phyloP scores from a whole-genome alignment of 352 stramenopile genomes.

The Phytopythium vexans region DNA sequence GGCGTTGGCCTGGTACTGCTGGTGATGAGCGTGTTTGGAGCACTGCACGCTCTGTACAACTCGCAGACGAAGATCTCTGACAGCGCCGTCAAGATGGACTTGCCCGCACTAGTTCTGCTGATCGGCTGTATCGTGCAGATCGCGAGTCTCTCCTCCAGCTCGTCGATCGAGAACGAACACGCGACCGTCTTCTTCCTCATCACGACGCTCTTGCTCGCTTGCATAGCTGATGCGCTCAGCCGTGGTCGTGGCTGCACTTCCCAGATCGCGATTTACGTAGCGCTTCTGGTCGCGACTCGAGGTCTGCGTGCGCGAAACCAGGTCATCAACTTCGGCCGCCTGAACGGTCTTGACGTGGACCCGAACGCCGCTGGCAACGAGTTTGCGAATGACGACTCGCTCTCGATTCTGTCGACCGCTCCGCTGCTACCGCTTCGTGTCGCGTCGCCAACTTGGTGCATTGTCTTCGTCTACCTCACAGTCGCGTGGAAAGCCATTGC shows the following conservation, averaged over 20 bases:
- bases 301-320: conserved; percentile 75
- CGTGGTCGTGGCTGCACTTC: too few species aligned
- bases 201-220: conserved; percentile 37
- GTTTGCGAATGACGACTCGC: conserved; percentile 72
- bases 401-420: conserved; percentile 77
- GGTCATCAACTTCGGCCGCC: conserved; percentile 84
- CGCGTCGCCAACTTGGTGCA: conserved; percentile 21
- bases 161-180: conserved; percentile 89
- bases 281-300: conserved; percentile 43
- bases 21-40: conserved; percentile 12
- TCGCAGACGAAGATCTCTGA: background rate
- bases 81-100: background rate
- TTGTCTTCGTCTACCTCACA: conserved; percentile 34
- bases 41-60: too few species aligned
- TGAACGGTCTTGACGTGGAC: conserved; percentile 62
- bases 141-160: conserved; percentile 69
- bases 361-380: conserved; percentile 49
- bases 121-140: conserved; percentile 40
- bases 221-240: conserved; percentile 13
- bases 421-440: conserved; percentile 28
- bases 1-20: conserved; percentile 36
- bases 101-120: background rate
- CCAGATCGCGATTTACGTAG: too few species aligned
- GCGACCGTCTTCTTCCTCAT: conserved; percentile 77
- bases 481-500: conserved; percentile 24